Conservation (phyloP, 768 basidiomycete species). For the Dacryopinax spathularia region DNA sequence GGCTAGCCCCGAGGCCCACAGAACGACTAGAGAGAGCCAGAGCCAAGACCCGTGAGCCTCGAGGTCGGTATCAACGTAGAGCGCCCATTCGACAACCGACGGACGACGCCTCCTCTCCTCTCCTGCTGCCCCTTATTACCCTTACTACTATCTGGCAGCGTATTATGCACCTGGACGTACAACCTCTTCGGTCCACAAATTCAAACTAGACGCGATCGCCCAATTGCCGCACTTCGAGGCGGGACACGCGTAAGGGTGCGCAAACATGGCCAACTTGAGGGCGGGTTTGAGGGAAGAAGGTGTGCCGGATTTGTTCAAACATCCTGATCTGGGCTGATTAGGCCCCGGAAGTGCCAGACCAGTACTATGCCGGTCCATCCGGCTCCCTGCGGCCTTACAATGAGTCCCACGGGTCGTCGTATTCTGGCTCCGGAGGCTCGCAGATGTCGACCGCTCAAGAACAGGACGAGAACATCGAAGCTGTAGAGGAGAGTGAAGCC, state of each 20-base stretch:
- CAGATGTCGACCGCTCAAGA: constrained; percentile 2
- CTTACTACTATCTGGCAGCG: not conserved
- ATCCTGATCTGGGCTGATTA: not conserved
- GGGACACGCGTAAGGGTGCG: constrained; percentile 2
- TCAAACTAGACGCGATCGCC: not conserved
- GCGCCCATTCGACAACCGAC: not conserved
- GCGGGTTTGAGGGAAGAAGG: not conserved
- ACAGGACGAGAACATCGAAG: not conserved
- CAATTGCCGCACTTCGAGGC: not conserved
- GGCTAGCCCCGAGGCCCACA: not conserved
- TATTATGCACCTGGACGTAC: constrained; percentile 4
- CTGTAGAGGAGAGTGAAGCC: constrained; percentile 6
- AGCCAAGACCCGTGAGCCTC: not conserved
- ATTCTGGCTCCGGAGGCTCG: not conserved
- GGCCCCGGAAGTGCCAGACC: not conserved
- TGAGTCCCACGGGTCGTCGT: not conserved
- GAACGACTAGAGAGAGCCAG: too few species aligned
- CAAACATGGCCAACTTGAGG: not conserved
- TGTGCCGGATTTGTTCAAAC: not conserved
- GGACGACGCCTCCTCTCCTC: not conserved
- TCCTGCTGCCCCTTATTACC: not conserved
- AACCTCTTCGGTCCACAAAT: not conserved
- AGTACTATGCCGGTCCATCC: not conserved
- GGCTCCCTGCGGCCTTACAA: not conserved
- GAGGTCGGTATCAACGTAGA: not conserved